phyloP scores from a whole-genome alignment of 345 rosid genomes.

The Euphorbia pulcherrima region DNA sequence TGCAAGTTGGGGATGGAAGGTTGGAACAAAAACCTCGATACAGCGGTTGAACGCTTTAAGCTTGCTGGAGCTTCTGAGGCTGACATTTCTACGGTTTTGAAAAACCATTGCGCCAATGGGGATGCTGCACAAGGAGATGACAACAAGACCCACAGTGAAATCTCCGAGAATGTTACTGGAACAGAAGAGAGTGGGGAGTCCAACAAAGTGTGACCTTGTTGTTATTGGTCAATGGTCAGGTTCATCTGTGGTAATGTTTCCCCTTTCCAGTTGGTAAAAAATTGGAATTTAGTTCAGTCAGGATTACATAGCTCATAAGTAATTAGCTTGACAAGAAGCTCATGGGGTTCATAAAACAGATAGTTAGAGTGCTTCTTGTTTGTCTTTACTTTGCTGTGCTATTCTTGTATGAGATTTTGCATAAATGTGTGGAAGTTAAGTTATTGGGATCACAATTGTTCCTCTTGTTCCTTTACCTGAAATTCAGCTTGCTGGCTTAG shows the following conservation, averaged over 20 bases:
- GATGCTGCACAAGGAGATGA: conserved; percentile 37
- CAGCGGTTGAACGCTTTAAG: conserved; percentile 77
- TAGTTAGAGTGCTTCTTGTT: not conserved
- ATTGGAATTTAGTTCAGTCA: not conserved
- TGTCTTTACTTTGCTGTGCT: not conserved
- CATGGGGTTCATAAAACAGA: not conserved
- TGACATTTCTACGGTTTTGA: conserved; percentile 67
- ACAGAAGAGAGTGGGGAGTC: conserved; percentile 23
- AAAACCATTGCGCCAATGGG: conserved; percentile 82
- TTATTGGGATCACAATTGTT: not conserved
- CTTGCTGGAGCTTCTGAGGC: conserved; percentile 92
- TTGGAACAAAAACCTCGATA: conserved; percentile 74
- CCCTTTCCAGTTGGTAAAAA: not conserved
- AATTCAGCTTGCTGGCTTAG: not conserved
- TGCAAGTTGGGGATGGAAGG: conserved; percentile 68
- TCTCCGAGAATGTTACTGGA: conserved; percentile 17
- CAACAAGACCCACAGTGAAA: conserved; percentile 23
- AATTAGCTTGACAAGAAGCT: not conserved
- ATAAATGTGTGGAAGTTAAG: not conserved
- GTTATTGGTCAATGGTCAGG: not conserved
- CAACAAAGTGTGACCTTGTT: conserved; percentile 4
- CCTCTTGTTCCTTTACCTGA: not conserved
- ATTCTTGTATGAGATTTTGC: not conserved
- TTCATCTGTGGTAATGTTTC: not conserved
- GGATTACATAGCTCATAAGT: not conserved